These are phyloP conservation scores for Skeletonema grethae DNA, from an alignment of 108 stramenopile species.

Conservation along the genomic window DNA sequence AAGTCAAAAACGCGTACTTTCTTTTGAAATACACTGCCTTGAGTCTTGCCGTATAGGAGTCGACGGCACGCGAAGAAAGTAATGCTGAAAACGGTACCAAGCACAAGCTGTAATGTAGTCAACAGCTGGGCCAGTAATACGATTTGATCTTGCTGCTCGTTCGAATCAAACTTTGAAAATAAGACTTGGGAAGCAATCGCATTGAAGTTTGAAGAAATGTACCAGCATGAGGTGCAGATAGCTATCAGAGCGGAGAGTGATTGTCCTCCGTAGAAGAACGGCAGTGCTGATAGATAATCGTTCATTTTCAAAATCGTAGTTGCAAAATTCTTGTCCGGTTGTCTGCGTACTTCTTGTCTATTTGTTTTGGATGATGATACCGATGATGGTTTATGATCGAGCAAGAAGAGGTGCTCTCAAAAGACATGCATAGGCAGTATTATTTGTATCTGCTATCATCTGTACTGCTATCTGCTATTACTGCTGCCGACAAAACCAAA, in stretches of 20 bases:
- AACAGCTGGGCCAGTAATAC: conserved; percentile 10
- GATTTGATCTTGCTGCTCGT: not conserved
- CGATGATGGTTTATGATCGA: too few relatives aligned
- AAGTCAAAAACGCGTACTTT: conserved; percentile 6
- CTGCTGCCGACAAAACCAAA: too few relatives aligned
- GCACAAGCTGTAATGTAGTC: conserved; percentile 17
- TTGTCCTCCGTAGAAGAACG: too few relatives aligned
- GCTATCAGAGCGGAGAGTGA: not conserved
- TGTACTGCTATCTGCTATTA: too few relatives aligned
- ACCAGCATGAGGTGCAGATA: conserved; percentile 21
- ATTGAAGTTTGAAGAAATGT: conserved; percentile 20
- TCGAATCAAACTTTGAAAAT: conserved; percentile 12
- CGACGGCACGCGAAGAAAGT: not conserved
- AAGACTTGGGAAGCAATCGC: conserved; percentile 24
- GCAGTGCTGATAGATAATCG: too few relatives aligned
- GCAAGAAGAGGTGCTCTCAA: too few relatives aligned
- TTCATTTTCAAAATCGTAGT: too few relatives aligned
- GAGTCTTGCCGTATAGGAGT: not conserved
- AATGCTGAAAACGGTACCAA: conserved; percentile 12
- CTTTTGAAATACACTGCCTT: not conserved
- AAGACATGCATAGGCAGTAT: too few relatives aligned
- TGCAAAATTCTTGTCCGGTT: too few relatives aligned
- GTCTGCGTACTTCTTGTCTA: too few relatives aligned
- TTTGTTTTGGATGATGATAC: too few relatives aligned
- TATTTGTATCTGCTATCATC: too few relatives aligned